Percentiles rank a stretch among this genome's conserved stretches.
Evolutionary conservation across 768 basidiomycete genomes (phyloP).

Genomic region (Agaricus subrufescens): DNA sequence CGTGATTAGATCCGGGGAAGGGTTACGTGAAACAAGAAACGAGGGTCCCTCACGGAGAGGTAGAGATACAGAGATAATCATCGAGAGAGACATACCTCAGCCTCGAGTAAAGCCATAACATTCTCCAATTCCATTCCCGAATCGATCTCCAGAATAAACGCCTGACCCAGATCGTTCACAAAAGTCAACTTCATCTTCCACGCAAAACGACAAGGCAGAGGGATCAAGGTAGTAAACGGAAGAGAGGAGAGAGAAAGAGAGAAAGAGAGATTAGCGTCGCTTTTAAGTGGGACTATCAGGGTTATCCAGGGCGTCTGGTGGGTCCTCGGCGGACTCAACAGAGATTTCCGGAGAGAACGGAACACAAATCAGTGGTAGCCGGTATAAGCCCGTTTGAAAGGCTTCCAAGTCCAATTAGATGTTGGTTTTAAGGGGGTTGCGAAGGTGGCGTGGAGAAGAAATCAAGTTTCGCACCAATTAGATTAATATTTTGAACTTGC

Average conservation of each 20-base stretch:
- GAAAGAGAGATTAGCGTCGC: no score
- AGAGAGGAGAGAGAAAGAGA: no score
- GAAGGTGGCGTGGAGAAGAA: neutral
- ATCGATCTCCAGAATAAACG: constrained; percentile 78
- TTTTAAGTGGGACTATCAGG: no score
- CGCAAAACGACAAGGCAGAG: neutral
- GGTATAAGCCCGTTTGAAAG: no score
- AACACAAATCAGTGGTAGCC: no score
- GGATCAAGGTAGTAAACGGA: no score
- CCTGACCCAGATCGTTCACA: constrained; percentile 59
- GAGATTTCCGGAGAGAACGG: no score
- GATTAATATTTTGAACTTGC: neutral
- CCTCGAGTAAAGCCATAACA: constrained; percentile 91
- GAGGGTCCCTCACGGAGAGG: neutral
- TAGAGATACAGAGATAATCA: neutral
- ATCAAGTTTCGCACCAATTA: neutral
- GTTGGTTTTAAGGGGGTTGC: no score
- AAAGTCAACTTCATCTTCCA: constrained; percentile 66
- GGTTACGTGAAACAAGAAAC: neutral
- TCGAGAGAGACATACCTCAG: constrained; percentile 62
- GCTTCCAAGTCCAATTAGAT: no score
- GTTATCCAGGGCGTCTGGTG: no score
- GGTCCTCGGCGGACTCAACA: no score
- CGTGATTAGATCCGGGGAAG: neutral
- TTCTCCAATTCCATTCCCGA: constrained; percentile 89